Evolutionary conservation across 805 yeast genomes (phyloP), one percentile per base, ranked within the genome.

Genomic region (Saccharomycopsis fodiens): DNA sequence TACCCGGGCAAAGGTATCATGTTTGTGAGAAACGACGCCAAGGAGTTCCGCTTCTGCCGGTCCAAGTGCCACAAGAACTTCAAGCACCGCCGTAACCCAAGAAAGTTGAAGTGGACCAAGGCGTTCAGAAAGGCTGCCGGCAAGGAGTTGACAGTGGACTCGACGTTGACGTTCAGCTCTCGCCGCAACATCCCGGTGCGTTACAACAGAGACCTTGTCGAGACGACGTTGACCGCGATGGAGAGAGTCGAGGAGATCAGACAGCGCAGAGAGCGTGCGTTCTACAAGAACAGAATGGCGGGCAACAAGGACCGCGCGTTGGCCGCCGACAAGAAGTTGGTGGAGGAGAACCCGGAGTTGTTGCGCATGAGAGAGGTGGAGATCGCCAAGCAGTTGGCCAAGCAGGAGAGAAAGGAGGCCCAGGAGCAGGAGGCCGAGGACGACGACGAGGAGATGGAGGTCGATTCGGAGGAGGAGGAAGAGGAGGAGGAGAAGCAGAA

Each of bases 91-190:
- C 82, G 98, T 68, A 93, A 93, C 72, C 98, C 98, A 57, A 82
- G 98, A 71, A 93, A 93, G 68, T 79, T 89, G 67, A 85, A 78
- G 69, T 93, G 98, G 98, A 93, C 98, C 46, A 93, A 93, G 67
- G 97, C 98, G 1, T 93, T 93, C 76, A 80, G 98, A 70, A 93
- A 93, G 66, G 95, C 97, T 52, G 97, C 97, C 38, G 98, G 98
- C 59, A 93, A 93, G 66, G 98, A 93, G 64, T 77, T 93, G 73
- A 96, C 95, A 20, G 97, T 93, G 48, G 98, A 93, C 61, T 84
- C 96, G 3, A 89, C 98, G 3, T 75, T 93, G 59, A 85, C 97
- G 1, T 93, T 93, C 66, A 95, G 96, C 49, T 89, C 94, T 55
- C 86, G 97, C 71, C 85, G 98, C 74, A 89, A 93, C 63, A 93